These are phyloP conservation scores for Curvularia verruculosa DNA, from an alignment of 2,329 filamentous ascomycete genomes.

Conservation along the genomic window DNA sequence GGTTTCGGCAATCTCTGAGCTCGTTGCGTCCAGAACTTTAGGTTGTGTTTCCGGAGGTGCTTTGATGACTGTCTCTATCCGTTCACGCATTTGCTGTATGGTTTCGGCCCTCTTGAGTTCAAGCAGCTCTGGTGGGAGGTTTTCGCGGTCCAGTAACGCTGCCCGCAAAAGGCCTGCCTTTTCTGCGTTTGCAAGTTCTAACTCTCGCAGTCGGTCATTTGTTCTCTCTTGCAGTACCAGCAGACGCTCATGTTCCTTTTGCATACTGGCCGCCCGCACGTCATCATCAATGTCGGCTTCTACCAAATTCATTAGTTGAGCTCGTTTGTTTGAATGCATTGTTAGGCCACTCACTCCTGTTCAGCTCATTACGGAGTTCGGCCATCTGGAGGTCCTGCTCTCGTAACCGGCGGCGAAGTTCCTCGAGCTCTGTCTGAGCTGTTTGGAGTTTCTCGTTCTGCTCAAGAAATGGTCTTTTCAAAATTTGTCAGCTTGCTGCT, in stretches of 20 bases:
- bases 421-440: constrained; percentile 44
- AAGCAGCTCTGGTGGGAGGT: constrained; percentile 41
- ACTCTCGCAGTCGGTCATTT: constrained; percentile 43
- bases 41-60: constrained; percentile 41
- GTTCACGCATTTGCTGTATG: constrained; percentile 40
- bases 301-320: constrained; percentile 11
- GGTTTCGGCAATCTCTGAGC: constrained; percentile 44
- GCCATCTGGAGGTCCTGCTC: constrained; percentile 46
- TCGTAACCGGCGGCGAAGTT: constrained; percentile 41
- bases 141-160: constrained; percentile 43
- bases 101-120: constrained; percentile 43
- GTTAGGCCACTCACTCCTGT: constrained; percentile 33
- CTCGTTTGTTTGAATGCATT: neutral
- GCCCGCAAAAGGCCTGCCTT: constrained; percentile 43
- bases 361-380: constrained; percentile 46
- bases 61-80: constrained; percentile 41
- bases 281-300: constrained; percentile 43
- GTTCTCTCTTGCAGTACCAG: constrained; percentile 43
- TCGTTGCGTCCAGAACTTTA: constrained; percentile 40
- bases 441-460: constrained; percentile 48
- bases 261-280: constrained; percentile 36
- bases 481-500: neutral
- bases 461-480: constrained; percentile 44
- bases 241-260: constrained; percentile 46
- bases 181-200: constrained; percentile 47